These are phyloP conservation scores for Cunninghamia lanceolata DNA, from an alignment of 75 land plant species.

Conservation along the genomic window DNA sequence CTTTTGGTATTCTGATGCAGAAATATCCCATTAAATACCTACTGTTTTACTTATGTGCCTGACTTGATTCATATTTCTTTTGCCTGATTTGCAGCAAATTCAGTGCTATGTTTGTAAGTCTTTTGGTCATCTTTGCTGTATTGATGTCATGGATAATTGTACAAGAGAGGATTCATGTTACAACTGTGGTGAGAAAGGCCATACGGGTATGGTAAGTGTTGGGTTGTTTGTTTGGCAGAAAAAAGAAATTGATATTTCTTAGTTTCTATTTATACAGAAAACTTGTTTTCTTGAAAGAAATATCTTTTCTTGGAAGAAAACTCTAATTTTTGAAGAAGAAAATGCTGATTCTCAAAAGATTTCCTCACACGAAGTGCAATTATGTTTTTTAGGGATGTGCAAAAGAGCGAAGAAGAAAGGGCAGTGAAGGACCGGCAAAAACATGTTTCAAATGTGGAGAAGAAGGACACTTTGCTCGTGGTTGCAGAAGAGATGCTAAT, in stretches of 20 bases:
- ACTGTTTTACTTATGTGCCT: background rate
- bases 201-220: constrained; percentile 71
- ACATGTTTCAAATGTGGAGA: constrained; percentile 82
- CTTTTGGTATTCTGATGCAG: background rate
- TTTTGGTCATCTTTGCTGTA: constrained; percentile 86
- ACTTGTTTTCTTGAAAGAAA: background rate
- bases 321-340: constrained; percentile 13
- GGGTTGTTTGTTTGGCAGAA: background rate
- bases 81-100: constrained; percentile 45
- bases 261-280: background rate
- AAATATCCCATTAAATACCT: background rate
- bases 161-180: constrained; percentile 66
- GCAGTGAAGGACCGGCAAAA: constrained; percentile 12
- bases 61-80: background rate
- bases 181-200: constrained; percentile 81
- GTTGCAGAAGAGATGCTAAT: constrained; percentile 49
- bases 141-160: constrained; percentile 34
- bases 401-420: constrained; percentile 29
- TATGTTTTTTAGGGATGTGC: constrained; percentile 51
- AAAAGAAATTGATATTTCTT: background rate
- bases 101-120: constrained; percentile 82
- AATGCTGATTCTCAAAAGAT: constrained; percentile 12
- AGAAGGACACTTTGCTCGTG: constrained; percentile 90
- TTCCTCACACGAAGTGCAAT: constrained; percentile 18
- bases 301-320: background rate